Evolutionary conservation across 225 moss, liverwort and hornwort species (phyloP), one percentile per base, ranked within the genome.

Genomic region (Pleurozium schreberi): DNA sequence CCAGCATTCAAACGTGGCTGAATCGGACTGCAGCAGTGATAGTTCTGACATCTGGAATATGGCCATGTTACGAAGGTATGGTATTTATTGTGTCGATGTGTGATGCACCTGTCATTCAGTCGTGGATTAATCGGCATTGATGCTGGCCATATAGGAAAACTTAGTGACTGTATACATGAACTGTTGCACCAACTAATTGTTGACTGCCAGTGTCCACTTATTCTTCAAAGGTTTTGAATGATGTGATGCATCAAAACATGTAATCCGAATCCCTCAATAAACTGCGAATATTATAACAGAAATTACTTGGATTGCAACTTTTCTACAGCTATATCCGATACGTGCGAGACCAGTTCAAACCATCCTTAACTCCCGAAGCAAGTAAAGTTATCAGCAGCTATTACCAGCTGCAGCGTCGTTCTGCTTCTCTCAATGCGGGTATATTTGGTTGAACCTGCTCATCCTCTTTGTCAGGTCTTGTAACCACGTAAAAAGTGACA

Each of bases 401-500:
- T 83, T 99, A 99, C 86, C 96, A 97, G 88, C 85, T 97, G 84
- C 98, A 97, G 89, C 94, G 98, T 65, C 96, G 96, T 88, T 96
- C 97, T 84, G 96, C 94, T 82, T 89, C 92, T 84, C 90, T 94
- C 55, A 97, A 96, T 93, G 95, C 96, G 75, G 97, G 98, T 98
- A 81, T 43, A 78, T 82, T 90, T 88, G 67, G 59, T 69, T 87
- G 79, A 87, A 82, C 52, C 42, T 58, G 75, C 68, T 64, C 78
- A 65, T 88, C 65, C 60, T 45, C 64, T 50, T 69, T 87, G 77
- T 71, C 71, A 69, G 84, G 71, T 49, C 75, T 86, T 89, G 52
- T 55, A 86, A 75, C 47, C 22, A 86, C 59, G 57, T n/a, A 60
- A 81, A 67, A 85, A 67, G 70, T 77, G 62, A 6, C 80, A 86